Base-by-base conservation (phyloP, 371 early-diverging fungal genomes). In the Mucor saturninus region DNA sequence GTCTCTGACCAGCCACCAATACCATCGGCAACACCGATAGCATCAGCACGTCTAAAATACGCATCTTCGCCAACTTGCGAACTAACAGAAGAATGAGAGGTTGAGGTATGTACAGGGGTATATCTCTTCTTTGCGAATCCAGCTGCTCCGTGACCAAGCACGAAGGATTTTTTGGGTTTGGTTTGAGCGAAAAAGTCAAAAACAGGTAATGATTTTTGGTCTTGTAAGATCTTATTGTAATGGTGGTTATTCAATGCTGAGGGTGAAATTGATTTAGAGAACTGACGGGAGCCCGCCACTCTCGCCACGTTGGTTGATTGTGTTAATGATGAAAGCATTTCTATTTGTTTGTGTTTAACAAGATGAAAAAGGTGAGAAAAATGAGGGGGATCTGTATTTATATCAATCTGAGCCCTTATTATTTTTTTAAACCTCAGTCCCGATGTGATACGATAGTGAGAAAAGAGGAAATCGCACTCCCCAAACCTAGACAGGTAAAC, bases 31-130 rank as follows among this genome's bases (percentile, higher is more conserved):
- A 93, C 89, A 15, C 94, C 94, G 11, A 93, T 73, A 4, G 94
- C 89, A 69, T 92, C 92, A 21, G 83, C 67, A 45, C 94, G 80
- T 62, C 79, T 67, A 66, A 93, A 93, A 61, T 86, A 92, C 4
- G 92, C 89, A 70, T 93, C 94, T 76, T 93, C 93, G 28, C 94
- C 94, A 68, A 92, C 85, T 74, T 93, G 85, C 42, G 85, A 76
- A 54, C 83, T 85, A 40, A 58, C 59, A 53, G 59, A 53, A 43
- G 63, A 54, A 35, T 35, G 49, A n/a, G 60, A 50, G 6, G 49
- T 45, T 4, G 42, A 37, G 7, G 57, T 50, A 30, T 51, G 38
- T 9, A 60, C 37, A 31, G 65, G 31, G 35, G 21, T 53, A 48
- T 38, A 35, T 52, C 65, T 59, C 30, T 59, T 59, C 54, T 69